Percentiles rank a stretch among this genome's conserved stretches.
phyloP scores from a whole-genome alignment of 768 basidiomycete species.

The Serendipita sp. region DNA sequence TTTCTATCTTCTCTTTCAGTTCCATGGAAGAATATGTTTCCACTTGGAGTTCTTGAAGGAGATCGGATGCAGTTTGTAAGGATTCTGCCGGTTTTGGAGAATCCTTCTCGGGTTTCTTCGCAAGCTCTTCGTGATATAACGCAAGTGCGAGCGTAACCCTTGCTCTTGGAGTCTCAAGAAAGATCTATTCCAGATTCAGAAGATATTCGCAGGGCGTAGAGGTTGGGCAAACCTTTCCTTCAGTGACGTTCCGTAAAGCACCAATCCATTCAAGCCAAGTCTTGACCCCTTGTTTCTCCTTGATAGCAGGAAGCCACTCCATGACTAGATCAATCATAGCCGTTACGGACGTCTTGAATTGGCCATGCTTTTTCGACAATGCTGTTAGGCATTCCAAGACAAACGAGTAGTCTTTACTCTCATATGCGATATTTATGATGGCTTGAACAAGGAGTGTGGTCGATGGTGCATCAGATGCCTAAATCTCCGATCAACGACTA shows the following conservation, averaged over 20 bases:
- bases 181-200: conserved; percentile 44
- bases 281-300: conserved; percentile 45
- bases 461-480: conserved; percentile 90
- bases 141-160: conserved; percentile 81
- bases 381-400: conserved; percentile 53
- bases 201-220: background rate
- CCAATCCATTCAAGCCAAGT: conserved; percentile 80
- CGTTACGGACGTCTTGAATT: conserved; percentile 79
- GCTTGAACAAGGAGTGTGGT: conserved; percentile 73
- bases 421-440: conserved; percentile 53
- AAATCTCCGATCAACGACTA: background rate
- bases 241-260: conserved; percentile 79
- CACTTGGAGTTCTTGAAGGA: conserved; percentile 88
- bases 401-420: conserved; percentile 49
- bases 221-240: conserved; percentile 66
- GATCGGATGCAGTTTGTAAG: conserved; percentile 73
- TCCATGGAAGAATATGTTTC: conserved; percentile 99
- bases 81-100: conserved; percentile 38
- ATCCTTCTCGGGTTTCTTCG: conserved; percentile 26
- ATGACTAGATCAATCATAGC: conserved; percentile 82
- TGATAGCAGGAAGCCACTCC: conserved; percentile 65
- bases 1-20: conserved; percentile 92
- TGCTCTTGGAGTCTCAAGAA: conserved; percentile 90
- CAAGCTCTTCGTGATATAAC: conserved; percentile 64
- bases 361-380: conserved; percentile 92